A percentile compares a stretch with the other conserved stretches of the same genome.
Evolutionary conservation across 1,139 yeast species (phyloP).

Genomic region (Blastobotrys apis): DNA sequence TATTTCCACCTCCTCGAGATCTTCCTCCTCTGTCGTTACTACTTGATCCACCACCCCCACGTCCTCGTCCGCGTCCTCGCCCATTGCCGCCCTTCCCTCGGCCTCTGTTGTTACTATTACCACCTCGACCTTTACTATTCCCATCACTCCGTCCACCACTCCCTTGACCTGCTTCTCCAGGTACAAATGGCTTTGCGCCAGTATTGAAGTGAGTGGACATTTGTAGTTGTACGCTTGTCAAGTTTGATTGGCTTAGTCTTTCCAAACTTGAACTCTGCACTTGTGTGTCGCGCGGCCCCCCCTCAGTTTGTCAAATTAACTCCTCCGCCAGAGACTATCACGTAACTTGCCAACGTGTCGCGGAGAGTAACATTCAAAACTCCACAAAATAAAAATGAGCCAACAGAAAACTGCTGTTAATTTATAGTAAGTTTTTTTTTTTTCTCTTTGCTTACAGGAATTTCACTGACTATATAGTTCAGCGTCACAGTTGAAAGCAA

Average conservation of each 20-base stretch:
- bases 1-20: conserved; percentile 21
- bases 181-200: conserved; percentile 9
- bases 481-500: conserved; percentile 30
- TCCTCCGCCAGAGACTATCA: too few relatives aligned
- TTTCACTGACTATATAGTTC: conserved; percentile 23
- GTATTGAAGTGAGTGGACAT: conserved; percentile 1
- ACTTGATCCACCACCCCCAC: conserved; percentile 23
- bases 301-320: too few relatives aligned
- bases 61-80: conserved; percentile 30
- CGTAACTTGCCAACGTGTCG: too few relatives aligned
- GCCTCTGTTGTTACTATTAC: not conserved
- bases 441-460: not conserved
- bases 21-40: conserved; percentile 16
- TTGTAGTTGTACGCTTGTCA: not conserved
- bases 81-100: conserved; percentile 16
- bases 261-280: too few relatives aligned
- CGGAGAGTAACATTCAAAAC: not conserved
- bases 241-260: not conserved
- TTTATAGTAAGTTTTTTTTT: conserved; percentile 26
- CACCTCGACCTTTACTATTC: conserved; percentile 27
- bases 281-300: too few relatives aligned
- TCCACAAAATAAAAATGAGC: conserved; percentile 18
- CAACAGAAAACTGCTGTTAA: conserved; percentile 25
- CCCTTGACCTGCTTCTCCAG: conserved; percentile 25
- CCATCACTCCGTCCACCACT: too few relatives aligned